Evolutionary conservation across 1,284 basidiomycete genomes (phyloP).

Genomic region (Ceratobasidium sp.): DNA sequence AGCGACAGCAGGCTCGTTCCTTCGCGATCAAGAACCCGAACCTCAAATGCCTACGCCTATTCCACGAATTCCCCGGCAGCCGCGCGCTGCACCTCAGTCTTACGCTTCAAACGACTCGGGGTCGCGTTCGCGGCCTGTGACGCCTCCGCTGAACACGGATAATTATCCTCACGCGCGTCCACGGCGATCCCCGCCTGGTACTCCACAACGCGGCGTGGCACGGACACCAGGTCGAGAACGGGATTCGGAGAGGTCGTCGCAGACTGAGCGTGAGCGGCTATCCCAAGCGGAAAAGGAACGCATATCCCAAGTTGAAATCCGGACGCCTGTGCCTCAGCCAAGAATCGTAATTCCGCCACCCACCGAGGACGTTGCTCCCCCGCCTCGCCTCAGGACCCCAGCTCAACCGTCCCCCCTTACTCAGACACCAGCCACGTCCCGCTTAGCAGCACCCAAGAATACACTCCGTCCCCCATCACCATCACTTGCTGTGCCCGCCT

Average conservation of each 20-base stretch:
- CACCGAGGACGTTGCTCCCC: conserved; percentile 4
- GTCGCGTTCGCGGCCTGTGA: conserved; percentile 29
- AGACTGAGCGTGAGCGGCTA: conserved; percentile 26
- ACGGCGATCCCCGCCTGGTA: conserved; percentile 17
- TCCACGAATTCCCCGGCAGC: conserved; percentile 27
- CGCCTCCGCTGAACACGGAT: conserved; percentile 17
- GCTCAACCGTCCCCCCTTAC: conserved; percentile 16
- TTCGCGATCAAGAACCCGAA: conserved; percentile 26
- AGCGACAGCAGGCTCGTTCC: conserved; percentile 34
- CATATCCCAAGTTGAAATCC: conserved; percentile 22
- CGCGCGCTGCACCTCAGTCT: conserved; percentile 23
- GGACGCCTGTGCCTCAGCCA: conserved; percentile 22
- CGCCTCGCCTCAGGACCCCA: conserved; percentile 16
- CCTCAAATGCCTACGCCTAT: conserved; percentile 20
- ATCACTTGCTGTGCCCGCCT: conserved; percentile 22
- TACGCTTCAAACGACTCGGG: conserved; percentile 40
- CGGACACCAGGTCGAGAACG: neutral
- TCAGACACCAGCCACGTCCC: conserved; percentile 9
- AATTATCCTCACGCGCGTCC: conserved; percentile 32
- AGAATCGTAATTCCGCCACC: conserved; percentile 22
- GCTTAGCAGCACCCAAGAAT: conserved; percentile 18
- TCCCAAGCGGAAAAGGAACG: conserved; percentile 33
- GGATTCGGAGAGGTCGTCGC: conserved; percentile 35
- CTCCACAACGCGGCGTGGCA: neutral
- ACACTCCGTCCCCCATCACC: conserved; percentile 38